Conservation (phyloP, 176 grass and related monocot species). For the Phragmites australis region DNA sequence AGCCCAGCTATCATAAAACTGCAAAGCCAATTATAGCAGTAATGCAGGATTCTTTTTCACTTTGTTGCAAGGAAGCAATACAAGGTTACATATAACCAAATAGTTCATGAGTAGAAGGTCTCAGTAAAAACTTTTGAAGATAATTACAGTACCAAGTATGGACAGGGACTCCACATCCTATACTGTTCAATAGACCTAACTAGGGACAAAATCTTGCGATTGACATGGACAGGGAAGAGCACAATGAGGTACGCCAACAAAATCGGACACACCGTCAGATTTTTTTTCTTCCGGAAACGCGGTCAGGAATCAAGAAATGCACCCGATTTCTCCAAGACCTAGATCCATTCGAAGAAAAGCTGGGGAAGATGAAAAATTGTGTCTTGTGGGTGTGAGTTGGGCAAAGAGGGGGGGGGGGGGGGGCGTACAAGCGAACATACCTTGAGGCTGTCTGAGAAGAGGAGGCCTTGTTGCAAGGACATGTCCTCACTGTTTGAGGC, state of each 20-base stretch:
- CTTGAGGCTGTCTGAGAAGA: conserved; percentile 88
- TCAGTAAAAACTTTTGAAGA: background rate
- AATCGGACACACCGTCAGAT: background rate
- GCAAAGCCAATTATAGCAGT: conserved; percentile 19
- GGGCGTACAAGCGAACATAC: conserved; percentile 18
- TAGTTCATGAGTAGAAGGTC: background rate
- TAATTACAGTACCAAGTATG: conserved; percentile 15
- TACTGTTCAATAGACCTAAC: conserved; percentile 20
- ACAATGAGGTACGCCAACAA: background rate
- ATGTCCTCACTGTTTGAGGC: conserved; percentile 56
- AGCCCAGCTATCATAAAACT: conserved; percentile 2
- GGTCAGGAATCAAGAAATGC: conserved; percentile 3
- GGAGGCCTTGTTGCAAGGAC: conserved; percentile 67
- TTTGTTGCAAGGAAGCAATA: background rate
- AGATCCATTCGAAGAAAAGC: conserved; percentile 33
- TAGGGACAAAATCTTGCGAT: conserved; percentile 43
- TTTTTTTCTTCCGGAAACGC: background rate
- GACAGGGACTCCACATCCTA: conserved; percentile 15
- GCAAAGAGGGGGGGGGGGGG: background rate
- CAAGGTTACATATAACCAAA: background rate
- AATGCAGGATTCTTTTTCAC: background rate
- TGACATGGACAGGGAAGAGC: conserved; percentile 40
- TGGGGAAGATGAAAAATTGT: background rate
- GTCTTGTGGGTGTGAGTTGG: background rate
- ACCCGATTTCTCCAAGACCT: background rate